These are phyloP conservation scores for Ogataea siamensis DNA, from an alignment of 805 yeast species.

Conservation along the genomic window DNA sequence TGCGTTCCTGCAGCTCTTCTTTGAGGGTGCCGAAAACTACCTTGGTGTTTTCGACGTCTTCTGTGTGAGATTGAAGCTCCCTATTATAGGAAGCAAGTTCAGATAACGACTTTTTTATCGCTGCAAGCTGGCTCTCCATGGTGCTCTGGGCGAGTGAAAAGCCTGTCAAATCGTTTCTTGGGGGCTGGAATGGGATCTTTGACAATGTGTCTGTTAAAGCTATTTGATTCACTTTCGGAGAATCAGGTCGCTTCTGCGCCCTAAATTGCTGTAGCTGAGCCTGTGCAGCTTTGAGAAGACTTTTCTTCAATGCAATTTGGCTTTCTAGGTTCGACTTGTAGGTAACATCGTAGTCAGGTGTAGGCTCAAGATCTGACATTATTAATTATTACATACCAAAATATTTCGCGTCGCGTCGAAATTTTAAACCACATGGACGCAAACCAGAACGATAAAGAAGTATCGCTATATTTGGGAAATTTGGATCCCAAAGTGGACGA, in stretches of 20 bases:
- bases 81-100: conserved; percentile 2
- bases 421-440: conserved; percentile 5
- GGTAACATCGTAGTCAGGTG: conserved; percentile 11
- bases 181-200: conserved; percentile 30
- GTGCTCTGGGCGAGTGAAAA: conserved; percentile 26
- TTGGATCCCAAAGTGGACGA: conserved; percentile 76
- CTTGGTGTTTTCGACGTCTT: conserved; percentile 9
- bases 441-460: conserved; percentile 44
- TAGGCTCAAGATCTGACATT: conserved; percentile 9
- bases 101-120: conserved; percentile 7
- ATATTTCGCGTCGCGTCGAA: conserved; percentile 16
- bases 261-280: conserved; percentile 16
- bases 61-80: conserved; percentile 1
- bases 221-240: conserved; percentile 15
- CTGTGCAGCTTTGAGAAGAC: conserved; percentile 21
- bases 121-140: conserved; percentile 14
- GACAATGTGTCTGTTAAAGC: conserved; percentile 27
- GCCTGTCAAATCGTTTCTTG: conserved; percentile 30
- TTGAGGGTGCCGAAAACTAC: conserved; percentile 9
- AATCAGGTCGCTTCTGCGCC: not conserved
- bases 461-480: conserved; percentile 78
- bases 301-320: conserved; percentile 25
- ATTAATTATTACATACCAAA: not conserved
- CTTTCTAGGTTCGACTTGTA: conserved; percentile 21
- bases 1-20: conserved; percentile 10